Conservation (phyloP, 495 filamentous ascomycete genomes). For the Astrothelium macrocarpum region DNA sequence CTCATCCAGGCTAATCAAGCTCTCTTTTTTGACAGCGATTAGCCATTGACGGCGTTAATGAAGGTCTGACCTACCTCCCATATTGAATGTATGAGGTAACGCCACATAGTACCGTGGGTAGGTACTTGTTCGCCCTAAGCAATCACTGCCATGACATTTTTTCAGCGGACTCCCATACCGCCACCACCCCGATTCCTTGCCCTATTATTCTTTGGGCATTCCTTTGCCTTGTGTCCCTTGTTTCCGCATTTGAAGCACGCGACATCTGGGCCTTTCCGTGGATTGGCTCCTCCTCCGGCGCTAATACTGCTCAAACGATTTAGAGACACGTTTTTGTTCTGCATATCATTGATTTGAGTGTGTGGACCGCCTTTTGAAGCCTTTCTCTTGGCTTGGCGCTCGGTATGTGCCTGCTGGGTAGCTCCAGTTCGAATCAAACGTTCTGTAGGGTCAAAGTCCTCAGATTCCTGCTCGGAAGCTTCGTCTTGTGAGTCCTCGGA, state of each 20-base stretch:
- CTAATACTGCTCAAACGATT: slow-evolving; percentile 44
- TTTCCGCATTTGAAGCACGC: slow-evolving; percentile 37
- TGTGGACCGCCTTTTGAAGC: slow-evolving; percentile 23
- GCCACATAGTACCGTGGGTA: too few species aligned
- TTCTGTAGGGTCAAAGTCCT: slow-evolving; percentile 29
- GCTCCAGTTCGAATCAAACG: slow-evolving; percentile 26
- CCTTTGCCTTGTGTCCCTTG: slow-evolving; percentile 32
- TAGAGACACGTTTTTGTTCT: slow-evolving; percentile 51
- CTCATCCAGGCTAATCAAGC: too few species aligned
- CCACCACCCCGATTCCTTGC: not conserved
- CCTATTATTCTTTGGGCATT: slow-evolving; percentile 30
- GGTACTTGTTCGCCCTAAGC: too few species aligned
- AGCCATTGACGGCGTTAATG: too few species aligned
- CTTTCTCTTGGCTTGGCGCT: slow-evolving; percentile 27
- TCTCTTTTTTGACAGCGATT: too few species aligned
- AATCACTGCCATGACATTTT: too few species aligned
- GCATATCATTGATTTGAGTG: slow-evolving; percentile 39
- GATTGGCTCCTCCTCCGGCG: slow-evolving; percentile 27
- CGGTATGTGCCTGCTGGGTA: slow-evolving; percentile 19
- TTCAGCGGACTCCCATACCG: too few species aligned
- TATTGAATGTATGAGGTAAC: too few species aligned
- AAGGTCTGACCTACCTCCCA: too few species aligned
- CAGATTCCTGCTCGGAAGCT: slow-evolving; percentile 30
- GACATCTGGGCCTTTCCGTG: slow-evolving; percentile 13
- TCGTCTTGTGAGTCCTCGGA: slow-evolving; percentile 34